A percentile compares a stretch with the other conserved stretches of the same genome.
These are phyloP conservation scores for Tubosaeta brunneosetosa DNA, from an alignment of 768 basidiomycete species.

Conservation along the genomic window DNA sequence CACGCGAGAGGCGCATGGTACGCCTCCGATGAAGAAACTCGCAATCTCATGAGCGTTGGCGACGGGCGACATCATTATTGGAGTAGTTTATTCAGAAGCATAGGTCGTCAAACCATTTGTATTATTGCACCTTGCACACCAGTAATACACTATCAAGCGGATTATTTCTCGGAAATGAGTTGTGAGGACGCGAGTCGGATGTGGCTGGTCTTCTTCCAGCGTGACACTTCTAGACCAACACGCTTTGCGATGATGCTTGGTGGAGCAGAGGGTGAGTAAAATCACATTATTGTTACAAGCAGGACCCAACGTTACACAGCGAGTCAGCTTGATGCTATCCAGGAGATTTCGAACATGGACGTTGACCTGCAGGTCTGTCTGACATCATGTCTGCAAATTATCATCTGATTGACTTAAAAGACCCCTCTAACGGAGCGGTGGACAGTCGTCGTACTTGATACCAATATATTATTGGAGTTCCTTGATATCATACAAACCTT, in stretches of 20 bases:
- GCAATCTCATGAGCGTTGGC: constrained; percentile 37
- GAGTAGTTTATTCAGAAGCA: constrained; percentile 30
- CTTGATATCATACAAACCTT: constrained; percentile 63
- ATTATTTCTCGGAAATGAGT: background rate
- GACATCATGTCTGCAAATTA: background rate
- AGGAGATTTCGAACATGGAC: constrained; percentile 57
- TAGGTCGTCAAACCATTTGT: constrained; percentile 23
- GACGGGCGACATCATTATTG: constrained; percentile 26
- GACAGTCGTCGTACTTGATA: constrained; percentile 64
- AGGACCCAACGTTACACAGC: background rate
- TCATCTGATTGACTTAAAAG: constrained; percentile 21
- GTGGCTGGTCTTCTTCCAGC: background rate
- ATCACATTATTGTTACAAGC: background rate
- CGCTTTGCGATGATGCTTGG: background rate
- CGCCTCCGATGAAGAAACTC: constrained; percentile 66
- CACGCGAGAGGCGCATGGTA: constrained; percentile 38
- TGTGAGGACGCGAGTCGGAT: no score
- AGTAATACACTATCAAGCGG: constrained; percentile 14
- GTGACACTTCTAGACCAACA: no score
- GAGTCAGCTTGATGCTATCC: constrained; percentile 40
- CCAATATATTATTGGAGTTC: constrained; percentile 70
- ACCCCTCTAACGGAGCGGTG: constrained; percentile 39
- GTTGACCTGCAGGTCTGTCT: constrained; percentile 66
- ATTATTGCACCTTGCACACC: constrained; percentile 17
- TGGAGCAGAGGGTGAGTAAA: constrained; percentile 10